A percentile compares a stretch with the other conserved stretches of the same genome.
phyloP scores from a whole-genome alignment of 805 yeast genomes.

The fission yeast (Schizosaccharomyces pombe) region DNA sequence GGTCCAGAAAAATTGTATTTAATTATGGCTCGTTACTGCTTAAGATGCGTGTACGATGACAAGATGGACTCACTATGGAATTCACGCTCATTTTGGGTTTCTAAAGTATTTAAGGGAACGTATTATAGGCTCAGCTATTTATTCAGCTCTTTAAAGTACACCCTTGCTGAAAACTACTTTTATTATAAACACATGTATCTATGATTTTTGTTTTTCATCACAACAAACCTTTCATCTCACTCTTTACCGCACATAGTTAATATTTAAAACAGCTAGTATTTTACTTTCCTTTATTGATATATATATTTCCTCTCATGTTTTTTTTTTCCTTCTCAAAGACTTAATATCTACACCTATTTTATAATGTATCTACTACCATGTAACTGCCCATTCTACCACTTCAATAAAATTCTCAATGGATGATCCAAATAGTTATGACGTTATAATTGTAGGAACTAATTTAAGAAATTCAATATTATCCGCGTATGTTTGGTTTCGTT shows the following conservation, averaged over 20 bases:
- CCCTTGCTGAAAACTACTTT: not conserved
- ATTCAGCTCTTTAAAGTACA: not conserved
- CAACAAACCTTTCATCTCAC: too few species aligned
- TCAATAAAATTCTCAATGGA: not conserved
- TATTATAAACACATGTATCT: not conserved
- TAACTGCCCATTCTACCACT: not conserved
- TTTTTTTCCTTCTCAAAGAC: too few species aligned
- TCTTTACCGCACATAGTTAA: too few species aligned
- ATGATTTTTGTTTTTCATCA: not conserved
- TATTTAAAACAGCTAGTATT: too few species aligned
- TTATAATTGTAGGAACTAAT: not conserved
- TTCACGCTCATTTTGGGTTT: not conserved
- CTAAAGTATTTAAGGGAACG: not conserved
- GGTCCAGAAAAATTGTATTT: constrained; percentile 75
- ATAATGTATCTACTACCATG: too few species aligned
- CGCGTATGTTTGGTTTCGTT: not conserved
- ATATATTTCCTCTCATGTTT: too few species aligned
- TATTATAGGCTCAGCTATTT: not conserved
- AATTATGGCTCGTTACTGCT: constrained; percentile 78
- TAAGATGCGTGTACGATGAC: constrained; percentile 52
- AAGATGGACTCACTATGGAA: constrained; percentile 6
- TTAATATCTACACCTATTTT: too few species aligned
- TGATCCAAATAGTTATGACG: not conserved
- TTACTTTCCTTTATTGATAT: not conserved
- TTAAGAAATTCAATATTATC: not conserved